Conservation (phyloP, 2,329 filamentous ascomycete genomes). For the Trichoderma simmonsii region DNA sequence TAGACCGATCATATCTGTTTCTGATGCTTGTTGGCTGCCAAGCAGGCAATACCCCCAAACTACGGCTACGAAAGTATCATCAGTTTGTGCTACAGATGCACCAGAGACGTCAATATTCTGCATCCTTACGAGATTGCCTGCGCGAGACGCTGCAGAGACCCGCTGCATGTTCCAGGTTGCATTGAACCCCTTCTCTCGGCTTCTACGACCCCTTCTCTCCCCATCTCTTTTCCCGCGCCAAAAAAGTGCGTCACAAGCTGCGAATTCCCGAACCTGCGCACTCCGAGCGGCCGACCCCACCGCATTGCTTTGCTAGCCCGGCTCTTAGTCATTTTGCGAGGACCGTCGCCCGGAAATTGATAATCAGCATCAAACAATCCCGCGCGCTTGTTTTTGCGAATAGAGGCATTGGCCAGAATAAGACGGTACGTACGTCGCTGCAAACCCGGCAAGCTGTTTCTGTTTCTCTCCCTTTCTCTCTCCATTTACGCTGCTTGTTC, state of each 20-base stretch:
- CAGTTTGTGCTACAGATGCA: background rate
- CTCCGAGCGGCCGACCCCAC: slow-evolving; percentile 13
- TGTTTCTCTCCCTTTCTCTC: too few species aligned
- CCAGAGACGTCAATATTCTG: background rate
- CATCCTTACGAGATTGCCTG: background rate
- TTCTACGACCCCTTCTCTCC: background rate
- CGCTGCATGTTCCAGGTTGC: background rate
- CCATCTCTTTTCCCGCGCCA: background rate
- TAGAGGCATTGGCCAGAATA: background rate
- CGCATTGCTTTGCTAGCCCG: background rate
- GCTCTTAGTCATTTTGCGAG: slow-evolving; percentile 11
- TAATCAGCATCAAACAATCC: slow-evolving; percentile 15
- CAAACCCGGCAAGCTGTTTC: background rate
- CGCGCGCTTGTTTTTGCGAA: slow-evolving; percentile 16
- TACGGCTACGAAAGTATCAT: too few species aligned
- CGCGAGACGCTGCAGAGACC: background rate
- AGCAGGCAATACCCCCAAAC: background rate
- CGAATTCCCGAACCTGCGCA: slow-evolving; percentile 10
- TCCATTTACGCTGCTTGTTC: background rate
- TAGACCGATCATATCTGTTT: background rate
- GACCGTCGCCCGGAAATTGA: slow-evolving; percentile 13
- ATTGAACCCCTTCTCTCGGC: background rate
- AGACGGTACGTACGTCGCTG: slow-evolving; percentile 13
- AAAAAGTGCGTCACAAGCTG: background rate
- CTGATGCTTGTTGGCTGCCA: background rate